Evolutionary conservation across 2,329 filamentous ascomycete genomes (phyloP), one percentile per base, ranked within the genome.

Genomic region (Cladosporium sp.): DNA sequence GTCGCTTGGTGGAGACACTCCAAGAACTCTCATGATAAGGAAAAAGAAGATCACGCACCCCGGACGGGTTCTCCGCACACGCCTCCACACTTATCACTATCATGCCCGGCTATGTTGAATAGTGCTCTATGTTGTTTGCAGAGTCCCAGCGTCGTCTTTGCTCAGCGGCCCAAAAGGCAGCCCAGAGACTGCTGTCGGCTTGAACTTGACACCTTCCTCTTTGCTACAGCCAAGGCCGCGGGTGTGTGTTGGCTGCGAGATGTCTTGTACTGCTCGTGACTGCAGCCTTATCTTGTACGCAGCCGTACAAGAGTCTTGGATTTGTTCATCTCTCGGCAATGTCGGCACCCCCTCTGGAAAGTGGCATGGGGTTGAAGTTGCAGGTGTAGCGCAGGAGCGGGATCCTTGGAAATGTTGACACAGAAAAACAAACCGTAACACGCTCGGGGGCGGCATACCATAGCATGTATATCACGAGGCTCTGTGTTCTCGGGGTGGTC

Each of bases 261-360:
- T 16, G 26, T 30, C 14, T 26, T n/a, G 36, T 21, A 11, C n/a
- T 30, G 10, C 26, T 30, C 51, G 51, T 54, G 51, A 54, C 51
- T 21, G 51, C 10, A 54, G 26, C 51, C 51, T 54, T 54, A 54
- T 54, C 51, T 54, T 30, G 18, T 32, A n/a, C 16, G 30, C 25
- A 18, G 28, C 32, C 54, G 54, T 32, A 36, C 54, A 57, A 57
- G 54, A 57, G 54, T 57, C 54, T 57, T 57, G 54, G 54, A 57
- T 23, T 21, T 26, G 23, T 36, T 25, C 32, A 32, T 23, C n/a
- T 39, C 54, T 57, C 54, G 54, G 54, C 54, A 53, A 8, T 26
- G 11, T 16, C 32, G 54, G 51, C 49, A 53, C 7, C 51, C 28
- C 28, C 16, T 28, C 23, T 26, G 16, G 10, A n/a, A n/a, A n/a